These are phyloP conservation scores for Apophysomyces elegans DNA, from an alignment of 371 early-diverging fungal genomes.

Conservation along the genomic window DNA sequence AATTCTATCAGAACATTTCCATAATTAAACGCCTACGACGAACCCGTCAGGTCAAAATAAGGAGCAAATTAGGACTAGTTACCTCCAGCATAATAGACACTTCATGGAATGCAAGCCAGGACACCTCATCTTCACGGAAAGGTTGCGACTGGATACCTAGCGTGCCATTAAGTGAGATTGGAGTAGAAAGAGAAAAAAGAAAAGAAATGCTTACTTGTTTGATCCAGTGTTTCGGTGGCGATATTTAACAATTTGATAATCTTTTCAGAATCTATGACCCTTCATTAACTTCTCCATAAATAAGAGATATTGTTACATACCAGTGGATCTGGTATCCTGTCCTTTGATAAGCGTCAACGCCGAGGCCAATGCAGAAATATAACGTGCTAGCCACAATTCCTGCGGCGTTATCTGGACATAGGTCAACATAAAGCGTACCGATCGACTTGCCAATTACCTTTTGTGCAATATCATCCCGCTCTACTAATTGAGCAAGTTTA, in stretches of 20 bases:
- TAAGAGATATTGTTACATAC: slow-evolving; percentile 12
- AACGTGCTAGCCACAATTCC: slow-evolving; percentile 35
- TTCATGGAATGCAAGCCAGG: slow-evolving; percentile 41
- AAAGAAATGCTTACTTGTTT: slow-evolving; percentile 11
- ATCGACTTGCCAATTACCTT: slow-evolving; percentile 17
- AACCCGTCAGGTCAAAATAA: neutral
- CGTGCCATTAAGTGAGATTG: neutral
- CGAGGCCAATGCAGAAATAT: slow-evolving; percentile 24
- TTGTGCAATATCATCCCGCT: slow-evolving; percentile 15
- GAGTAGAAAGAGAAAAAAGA: neutral
- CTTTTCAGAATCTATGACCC: slow-evolving; percentile 17
- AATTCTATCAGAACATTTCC: slow-evolving; percentile 41
- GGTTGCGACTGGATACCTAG: slow-evolving; percentile 13
- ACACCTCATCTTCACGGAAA: slow-evolving; percentile 21
- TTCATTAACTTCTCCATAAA: neutral
- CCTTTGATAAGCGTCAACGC: slow-evolving; percentile 28
- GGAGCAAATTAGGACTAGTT: neutral
- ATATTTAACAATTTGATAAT: slow-evolving; percentile 15
- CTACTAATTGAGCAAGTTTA: slow-evolving; percentile 24
- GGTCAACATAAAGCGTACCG: neutral
- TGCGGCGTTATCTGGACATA: slow-evolving; percentile 22
- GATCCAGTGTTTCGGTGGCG: slow-evolving; percentile 21
- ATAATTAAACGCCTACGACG: slow-evolving; percentile 42
- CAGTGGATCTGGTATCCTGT: slow-evolving; percentile 11
- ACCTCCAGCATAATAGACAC: slow-evolving; percentile 40